Evolutionary conservation across 192 early-diverging fungal species (phyloP), one percentile per base, ranked within the genome.

Genomic region (Backusella morwellensis): DNA sequence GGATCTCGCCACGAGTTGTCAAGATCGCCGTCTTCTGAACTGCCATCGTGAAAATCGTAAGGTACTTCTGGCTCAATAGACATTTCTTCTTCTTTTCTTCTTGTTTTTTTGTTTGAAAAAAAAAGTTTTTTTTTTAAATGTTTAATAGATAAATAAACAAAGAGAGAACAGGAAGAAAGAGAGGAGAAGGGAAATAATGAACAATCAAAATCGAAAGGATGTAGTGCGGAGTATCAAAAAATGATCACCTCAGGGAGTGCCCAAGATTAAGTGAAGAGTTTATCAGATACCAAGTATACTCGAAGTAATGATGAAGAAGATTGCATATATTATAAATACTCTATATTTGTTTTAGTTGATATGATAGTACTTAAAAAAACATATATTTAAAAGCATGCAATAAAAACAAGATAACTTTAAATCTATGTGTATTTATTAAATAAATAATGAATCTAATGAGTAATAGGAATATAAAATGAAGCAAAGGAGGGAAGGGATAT

Each of bases 41-140:
- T 21, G 3, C 21, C 68, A 38, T 70, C 68, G 6, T n/a, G 11
- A 21, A 23, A 21, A 14, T 41, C 26, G 68, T 70, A 70, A n/a
- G 68, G 68, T 70, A 70, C 36, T 23, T 70, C 68, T 9, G 68
- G 68, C 41, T 70, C 68, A 41, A 70, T 70, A 2, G 35, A 70
- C 68, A 70, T 70, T 68, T 36, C 5, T 68, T 35, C 29, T 35
- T 17, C 17, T 35, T 34, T 1, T 35, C 5, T 50, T 19, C 17
- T 50, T 50, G 9, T 11, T 50, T 50, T 50, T 50, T 50, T 1
- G 6, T 50, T 50, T 50, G 0, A 50, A n/a, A n/a, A 50, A 44
- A 44, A 44, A 42, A 0, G 41, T 12, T 42, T n/a, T n/a, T n/a
- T n/a, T n/a, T n/a, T n/a, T 42, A 4, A 12, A 12, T 42, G 12